A percentile compares a stretch with the other conserved stretches of the same genome.
These are phyloP conservation scores for Myxozyma geophila DNA, from an alignment of 805 yeast species.

Conservation along the genomic window DNA sequence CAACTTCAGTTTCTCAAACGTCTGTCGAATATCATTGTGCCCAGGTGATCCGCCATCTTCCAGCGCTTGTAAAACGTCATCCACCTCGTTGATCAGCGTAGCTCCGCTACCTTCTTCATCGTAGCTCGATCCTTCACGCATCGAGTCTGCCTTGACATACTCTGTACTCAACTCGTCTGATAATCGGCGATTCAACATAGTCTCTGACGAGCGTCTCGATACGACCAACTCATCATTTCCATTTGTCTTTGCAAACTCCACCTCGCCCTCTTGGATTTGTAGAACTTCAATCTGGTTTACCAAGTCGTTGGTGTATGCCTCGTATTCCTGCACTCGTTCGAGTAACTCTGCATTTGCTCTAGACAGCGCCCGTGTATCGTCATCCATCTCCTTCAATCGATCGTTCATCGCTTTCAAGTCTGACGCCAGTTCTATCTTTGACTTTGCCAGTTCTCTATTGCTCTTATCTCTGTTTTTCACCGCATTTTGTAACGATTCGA, in stretches of 20 bases:
- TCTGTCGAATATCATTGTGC: constrained; percentile 22
- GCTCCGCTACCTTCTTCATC: constrained; percentile 7
- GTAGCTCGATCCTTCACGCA: neutral
- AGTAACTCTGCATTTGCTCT: constrained; percentile 17
- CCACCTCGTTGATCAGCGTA: constrained; percentile 17
- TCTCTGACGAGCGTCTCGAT: constrained; percentile 7
- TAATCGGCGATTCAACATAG: neutral
- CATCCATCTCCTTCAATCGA: constrained; percentile 8
- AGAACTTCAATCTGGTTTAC: constrained; percentile 7
- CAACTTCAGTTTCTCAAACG: constrained; percentile 13
- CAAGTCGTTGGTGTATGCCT: constrained; percentile 2
- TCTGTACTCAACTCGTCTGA: constrained; percentile 6
- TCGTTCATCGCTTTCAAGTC: constrained; percentile 15
- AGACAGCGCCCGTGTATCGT: constrained; percentile 8
- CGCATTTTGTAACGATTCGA: constrained; percentile 20
- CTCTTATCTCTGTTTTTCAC: constrained; percentile 24
- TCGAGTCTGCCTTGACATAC: neutral
- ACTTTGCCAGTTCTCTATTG: constrained; percentile 24
- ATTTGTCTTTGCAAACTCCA: neutral
- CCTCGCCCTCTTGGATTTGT: neutral
- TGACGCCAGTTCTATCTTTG: constrained; percentile 11
- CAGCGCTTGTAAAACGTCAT: neutral
- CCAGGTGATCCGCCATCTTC: constrained; percentile 1
- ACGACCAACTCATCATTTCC: neutral
- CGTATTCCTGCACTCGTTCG: constrained; percentile 7